phyloP scores from a whole-genome alignment of 2,329 filamentous ascomycete genomes.

The Neofusicoccum umdonicola region DNA sequence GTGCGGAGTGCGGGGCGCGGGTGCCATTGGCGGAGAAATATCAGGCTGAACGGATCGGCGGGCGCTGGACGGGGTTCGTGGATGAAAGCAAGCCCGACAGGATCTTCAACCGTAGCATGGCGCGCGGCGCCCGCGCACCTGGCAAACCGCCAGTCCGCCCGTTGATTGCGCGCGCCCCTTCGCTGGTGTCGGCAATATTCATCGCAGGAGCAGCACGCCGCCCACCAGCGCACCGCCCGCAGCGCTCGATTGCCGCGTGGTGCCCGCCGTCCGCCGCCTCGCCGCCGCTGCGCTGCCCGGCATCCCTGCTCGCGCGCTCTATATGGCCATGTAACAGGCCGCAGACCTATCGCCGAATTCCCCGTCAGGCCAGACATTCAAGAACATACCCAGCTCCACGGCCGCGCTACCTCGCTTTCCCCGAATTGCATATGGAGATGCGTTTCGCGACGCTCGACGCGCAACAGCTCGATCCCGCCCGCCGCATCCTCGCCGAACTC shows the following conservation, averaged over 20 bases:
- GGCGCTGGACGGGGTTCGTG: conserved; percentile 11
- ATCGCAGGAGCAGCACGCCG: not conserved
- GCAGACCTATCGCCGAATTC: conserved; percentile 14
- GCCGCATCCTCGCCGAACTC: conserved; percentile 39
- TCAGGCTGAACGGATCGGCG: conserved; percentile 11
- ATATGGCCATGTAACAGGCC: conserved; percentile 16
- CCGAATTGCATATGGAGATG: conserved; percentile 16
- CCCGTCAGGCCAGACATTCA: conserved; percentile 17
- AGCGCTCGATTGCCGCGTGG: conserved; percentile 2
- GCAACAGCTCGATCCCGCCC: conserved; percentile 19
- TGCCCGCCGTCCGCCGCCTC: not conserved
- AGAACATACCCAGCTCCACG: conserved; percentile 15
- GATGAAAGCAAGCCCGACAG: conserved; percentile 15
- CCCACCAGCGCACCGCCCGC: not conserved
- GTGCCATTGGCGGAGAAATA: conserved; percentile 18
- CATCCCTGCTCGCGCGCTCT: conserved; percentile 16
- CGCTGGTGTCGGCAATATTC: conserved; percentile 9
- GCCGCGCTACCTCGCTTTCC: conserved; percentile 11
- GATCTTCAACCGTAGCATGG: conserved; percentile 16
- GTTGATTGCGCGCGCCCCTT: conserved; percentile 10
- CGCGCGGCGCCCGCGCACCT: not conserved
- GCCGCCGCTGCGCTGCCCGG: conserved; percentile 10
- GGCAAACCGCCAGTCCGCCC: conserved; percentile 9
- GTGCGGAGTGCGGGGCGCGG: conserved; percentile 8
- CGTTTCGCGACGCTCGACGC: conserved; percentile 11